Evolutionary conservation across 2,329 filamentous ascomycete genomes (phyloP).

Genomic region (Karstenula rhodostoma): DNA sequence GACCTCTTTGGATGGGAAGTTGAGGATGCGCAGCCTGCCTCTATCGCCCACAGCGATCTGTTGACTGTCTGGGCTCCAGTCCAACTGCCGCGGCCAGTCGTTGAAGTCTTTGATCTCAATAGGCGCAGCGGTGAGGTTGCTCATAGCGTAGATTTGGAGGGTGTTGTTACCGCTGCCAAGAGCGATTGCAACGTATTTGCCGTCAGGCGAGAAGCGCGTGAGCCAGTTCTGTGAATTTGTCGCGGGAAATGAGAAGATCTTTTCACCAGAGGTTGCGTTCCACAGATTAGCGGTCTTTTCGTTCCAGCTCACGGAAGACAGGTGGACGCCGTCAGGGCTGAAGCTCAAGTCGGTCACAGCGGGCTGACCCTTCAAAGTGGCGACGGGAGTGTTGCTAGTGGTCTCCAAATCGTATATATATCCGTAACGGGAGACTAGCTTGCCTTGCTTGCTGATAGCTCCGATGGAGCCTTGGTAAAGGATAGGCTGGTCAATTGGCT

Average conservation of each 20-base stretch:
- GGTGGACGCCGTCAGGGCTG: conserved; percentile 10
- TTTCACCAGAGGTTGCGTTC: conserved; percentile 19
- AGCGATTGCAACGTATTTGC: conserved; percentile 17
- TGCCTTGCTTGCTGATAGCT: conserved; percentile 16
- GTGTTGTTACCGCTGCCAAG: conserved; percentile 10
- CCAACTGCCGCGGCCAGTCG: conserved; percentile 11
- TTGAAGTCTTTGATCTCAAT: conserved; percentile 16
- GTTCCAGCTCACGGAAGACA: conserved; percentile 12
- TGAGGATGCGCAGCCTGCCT: conserved; percentile 6
- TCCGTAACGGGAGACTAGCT: conserved; percentile 11
- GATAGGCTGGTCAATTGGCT: not conserved
- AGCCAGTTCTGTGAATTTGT: conserved; percentile 16
- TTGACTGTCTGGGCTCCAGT: conserved; percentile 17
- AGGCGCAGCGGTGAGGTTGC: conserved; percentile 14
- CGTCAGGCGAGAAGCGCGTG: conserved; percentile 18
- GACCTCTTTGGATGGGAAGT: conserved; percentile 4
- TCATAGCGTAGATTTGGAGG: conserved; percentile 18
- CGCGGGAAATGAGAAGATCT: conserved; percentile 15
- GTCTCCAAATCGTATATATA: conserved; percentile 14
- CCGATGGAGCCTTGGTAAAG: conserved; percentile 12
- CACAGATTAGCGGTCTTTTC: conserved; percentile 15
- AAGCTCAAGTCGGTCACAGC: conserved; percentile 17
- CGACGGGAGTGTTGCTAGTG: not conserved
- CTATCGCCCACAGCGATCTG: conserved; percentile 11
- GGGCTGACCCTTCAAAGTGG: conserved; percentile 11